Evolutionary conservation across 2,329 filamentous ascomycete genomes (phyloP), one percentile per base, ranked within the genome.

Genomic region (Neonectria coccinea): DNA sequence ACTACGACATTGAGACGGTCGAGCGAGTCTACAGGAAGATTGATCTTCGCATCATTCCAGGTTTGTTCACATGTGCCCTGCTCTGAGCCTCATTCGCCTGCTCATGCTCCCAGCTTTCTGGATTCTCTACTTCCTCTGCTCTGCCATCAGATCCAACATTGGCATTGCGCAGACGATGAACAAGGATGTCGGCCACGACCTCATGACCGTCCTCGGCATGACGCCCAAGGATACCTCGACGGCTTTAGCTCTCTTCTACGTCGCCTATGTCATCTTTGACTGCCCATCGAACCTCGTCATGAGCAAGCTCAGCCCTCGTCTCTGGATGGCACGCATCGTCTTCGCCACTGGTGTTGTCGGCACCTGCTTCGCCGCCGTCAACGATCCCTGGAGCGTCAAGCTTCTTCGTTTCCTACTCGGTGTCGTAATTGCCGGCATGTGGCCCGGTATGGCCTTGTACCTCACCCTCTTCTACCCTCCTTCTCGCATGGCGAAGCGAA

Each of bases 101-200:
- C 69, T 71, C 12, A 70, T 42, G 10, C n/a, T 45, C n/a, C 22
- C 66, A 86, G 92, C 94, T 31, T 95, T 97, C 79, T 97, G 94
- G 94, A 79, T 91, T 16, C 85, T 97, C 16, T 97, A 97, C 81
- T 97, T 97, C 76, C 86, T 97, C 68, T 96, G 93, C 84, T 96
- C 93, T 0, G 94, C 93, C 65, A 96, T 97, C 74, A 90, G 93
- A 56, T 96, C 93, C 73, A 97, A 97, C 79, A 92, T 97, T 69
- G 93, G 93, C 66, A 89, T 97, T 70, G 92, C 94, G n/a, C 93
- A 97, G 81, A 97, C 94, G 1, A 97, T 97, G 94, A 97, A 97
- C 80, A 80, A 79, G 31, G 80, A 85, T 18, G 80, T 86, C 45
- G 85, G 86, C 36, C 93, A 97, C 76, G 91, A 96, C 75, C 87